Conservation (phyloP, 179 eudicot species). For the Pouteria campechiana region DNA sequence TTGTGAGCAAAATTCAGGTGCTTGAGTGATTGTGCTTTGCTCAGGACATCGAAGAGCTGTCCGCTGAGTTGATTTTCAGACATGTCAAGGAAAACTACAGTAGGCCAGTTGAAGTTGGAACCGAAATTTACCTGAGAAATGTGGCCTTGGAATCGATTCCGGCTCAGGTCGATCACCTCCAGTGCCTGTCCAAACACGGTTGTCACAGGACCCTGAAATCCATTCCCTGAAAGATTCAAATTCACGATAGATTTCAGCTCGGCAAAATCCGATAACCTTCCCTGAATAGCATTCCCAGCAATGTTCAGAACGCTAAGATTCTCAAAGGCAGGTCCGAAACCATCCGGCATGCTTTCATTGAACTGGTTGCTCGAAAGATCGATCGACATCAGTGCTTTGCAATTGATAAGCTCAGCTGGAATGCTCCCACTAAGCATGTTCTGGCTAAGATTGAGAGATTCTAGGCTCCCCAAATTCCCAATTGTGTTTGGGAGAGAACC, state of each 20-base stretch:
- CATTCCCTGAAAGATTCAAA: conserved; percentile 36
- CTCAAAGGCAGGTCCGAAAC: conserved; percentile 35
- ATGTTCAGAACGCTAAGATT: conserved; percentile 33
- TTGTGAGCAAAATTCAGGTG: conserved; percentile 51
- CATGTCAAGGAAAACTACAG: conserved; percentile 39
- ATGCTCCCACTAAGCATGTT: conserved; percentile 31
- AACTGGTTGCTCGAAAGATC: conserved; percentile 39
- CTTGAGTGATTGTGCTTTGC: conserved; percentile 24
- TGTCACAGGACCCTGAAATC: conserved; percentile 42
- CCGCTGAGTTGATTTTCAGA: conserved; percentile 52
- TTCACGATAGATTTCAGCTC: conserved; percentile 15
- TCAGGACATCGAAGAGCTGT: conserved; percentile 17
- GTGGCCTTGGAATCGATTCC: conserved; percentile 49
- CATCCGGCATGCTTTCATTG: conserved; percentile 31
- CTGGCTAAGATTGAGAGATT: conserved; percentile 21
- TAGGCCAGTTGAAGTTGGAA: conserved; percentile 35
- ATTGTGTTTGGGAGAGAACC: conserved; percentile 37
- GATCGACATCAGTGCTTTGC: conserved; percentile 26
- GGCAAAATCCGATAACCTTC: conserved; percentile 28
- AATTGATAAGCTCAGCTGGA: conserved; percentile 29
- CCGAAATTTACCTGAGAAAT: conserved; percentile 33
- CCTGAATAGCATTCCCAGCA: conserved; percentile 29
- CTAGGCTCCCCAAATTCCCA: conserved; percentile 24
- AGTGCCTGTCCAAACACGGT: conserved; percentile 30
- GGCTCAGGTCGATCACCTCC: conserved; percentile 53